A percentile compares a stretch with the other conserved stretches of the same genome.
Conservation (phyloP, 805 yeast species). For the Schizosaccharomyces cryophilus region DNA sequence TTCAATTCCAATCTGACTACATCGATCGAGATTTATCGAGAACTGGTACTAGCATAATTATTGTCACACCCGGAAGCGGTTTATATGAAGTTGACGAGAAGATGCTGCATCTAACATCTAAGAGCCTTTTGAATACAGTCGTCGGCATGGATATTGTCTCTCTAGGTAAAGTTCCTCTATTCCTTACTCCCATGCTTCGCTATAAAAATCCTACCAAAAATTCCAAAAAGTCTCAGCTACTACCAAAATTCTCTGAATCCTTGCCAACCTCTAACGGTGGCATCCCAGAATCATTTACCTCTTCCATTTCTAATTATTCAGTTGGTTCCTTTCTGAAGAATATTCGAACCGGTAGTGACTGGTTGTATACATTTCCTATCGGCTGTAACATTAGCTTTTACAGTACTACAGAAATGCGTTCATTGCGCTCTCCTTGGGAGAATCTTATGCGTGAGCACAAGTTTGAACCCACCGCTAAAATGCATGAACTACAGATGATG, state of each 20-base stretch:
- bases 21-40: constrained; percentile 68
- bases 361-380: constrained; percentile 53
- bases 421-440: constrained; percentile 14
- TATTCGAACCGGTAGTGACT: constrained; percentile 5
- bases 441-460: constrained; percentile 14
- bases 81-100: constrained; percentile 74
- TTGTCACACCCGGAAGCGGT: constrained; percentile 84
- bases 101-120: constrained; percentile 47
- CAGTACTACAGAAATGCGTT: constrained; percentile 16
- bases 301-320: not conserved
- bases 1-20: constrained; percentile 52
- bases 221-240: constrained; percentile 8
- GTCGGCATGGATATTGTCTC: constrained; percentile 74
- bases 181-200: constrained; percentile 71
- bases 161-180: constrained; percentile 73
- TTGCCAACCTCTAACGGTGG: not conserved
- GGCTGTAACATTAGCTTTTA: constrained; percentile 92
- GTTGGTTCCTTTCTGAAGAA: constrained; percentile 2
- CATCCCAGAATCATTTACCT: constrained; percentile 16
- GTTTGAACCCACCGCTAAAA: constrained; percentile 88
- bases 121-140: constrained; percentile 51
- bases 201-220: constrained; percentile 23
- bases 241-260: not conserved
- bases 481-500: constrained; percentile 93
- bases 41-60: constrained; percentile 69